These are phyloP conservation scores for Pulveroboletus sp. DNA, from an alignment of 768 basidiomycete genomes.

Conservation along the genomic window DNA sequence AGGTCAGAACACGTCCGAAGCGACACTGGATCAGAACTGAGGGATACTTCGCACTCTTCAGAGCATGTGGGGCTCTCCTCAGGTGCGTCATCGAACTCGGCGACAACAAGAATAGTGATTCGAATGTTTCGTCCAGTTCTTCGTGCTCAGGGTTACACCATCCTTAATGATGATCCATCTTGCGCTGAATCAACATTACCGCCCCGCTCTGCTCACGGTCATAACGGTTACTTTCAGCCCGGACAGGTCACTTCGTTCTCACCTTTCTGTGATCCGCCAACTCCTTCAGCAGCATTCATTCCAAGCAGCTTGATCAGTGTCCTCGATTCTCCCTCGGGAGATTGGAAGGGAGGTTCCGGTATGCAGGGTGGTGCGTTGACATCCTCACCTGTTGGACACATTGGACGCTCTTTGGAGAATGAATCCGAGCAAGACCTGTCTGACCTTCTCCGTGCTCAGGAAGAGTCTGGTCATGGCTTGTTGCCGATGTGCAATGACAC, in stretches of 20 bases:
- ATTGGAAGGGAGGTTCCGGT: slow-evolving; percentile 39
- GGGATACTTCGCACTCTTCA: slow-evolving; percentile 19
- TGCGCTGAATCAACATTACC: slow-evolving; percentile 20
- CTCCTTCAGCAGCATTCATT: slow-evolving; percentile 46
- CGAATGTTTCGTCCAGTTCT: slow-evolving; percentile 8
- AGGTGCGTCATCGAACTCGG: slow-evolving; percentile 25
- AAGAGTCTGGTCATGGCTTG: slow-evolving; percentile 13
- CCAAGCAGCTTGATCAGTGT: slow-evolving; percentile 46
- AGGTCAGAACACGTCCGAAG: slow-evolving; percentile 8
- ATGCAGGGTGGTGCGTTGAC: slow-evolving; percentile 24
- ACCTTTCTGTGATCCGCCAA: slow-evolving; percentile 45
- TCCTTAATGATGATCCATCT: slow-evolving; percentile 40
- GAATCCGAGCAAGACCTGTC: slow-evolving; percentile 44
- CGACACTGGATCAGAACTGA: slow-evolving; percentile 11
- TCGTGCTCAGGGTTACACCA: slow-evolving; percentile 37
- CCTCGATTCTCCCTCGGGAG: slow-evolving; percentile 51
- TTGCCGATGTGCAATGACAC: slow-evolving; percentile 28
- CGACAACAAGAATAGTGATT: slow-evolving; percentile 8
- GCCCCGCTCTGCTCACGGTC: slow-evolving; percentile 9
- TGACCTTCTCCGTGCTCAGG: slow-evolving; percentile 34
- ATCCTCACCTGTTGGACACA: slow-evolving; percentile 41
- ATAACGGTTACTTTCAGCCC: slow-evolving; percentile 13
- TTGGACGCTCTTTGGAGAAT: slow-evolving; percentile 22
- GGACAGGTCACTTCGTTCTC: slow-evolving; percentile 38
- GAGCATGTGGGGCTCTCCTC: slow-evolving; percentile 30